Evolutionary conservation across 192 early-diverging fungal species (phyloP).

Genomic region (Lunasporangiospora selenospora): DNA sequence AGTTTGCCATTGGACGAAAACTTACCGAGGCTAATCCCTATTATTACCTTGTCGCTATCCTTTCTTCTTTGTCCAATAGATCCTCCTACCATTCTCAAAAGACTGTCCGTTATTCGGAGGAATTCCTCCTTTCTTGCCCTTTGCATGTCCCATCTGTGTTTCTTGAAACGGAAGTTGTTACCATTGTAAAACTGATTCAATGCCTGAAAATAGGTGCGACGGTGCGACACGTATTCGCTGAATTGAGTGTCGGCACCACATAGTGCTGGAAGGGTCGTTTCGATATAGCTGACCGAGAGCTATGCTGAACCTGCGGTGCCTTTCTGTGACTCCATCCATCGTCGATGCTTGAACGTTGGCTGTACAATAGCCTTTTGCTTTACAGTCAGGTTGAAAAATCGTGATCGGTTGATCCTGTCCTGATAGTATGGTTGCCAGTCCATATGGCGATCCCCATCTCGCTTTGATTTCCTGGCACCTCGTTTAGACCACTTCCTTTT

Average conservation of each 20-base stretch:
- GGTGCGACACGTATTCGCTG: too few relatives aligned
- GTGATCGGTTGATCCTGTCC: too few relatives aligned
- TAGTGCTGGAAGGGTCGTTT: too few relatives aligned
- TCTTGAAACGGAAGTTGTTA: not conserved
- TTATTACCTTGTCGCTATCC: constrained; percentile 10
- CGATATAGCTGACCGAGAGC: too few relatives aligned
- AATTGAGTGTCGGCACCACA: too few relatives aligned
- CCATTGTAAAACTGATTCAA: too few relatives aligned
- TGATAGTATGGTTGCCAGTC: too few relatives aligned
- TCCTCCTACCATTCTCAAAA: not conserved
- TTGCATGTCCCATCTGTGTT: constrained; percentile 1
- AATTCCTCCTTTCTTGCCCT: not conserved
- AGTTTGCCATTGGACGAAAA: not conserved
- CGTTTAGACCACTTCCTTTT: too few relatives aligned
- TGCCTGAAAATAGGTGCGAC: too few relatives aligned
- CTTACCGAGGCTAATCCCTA: constrained; percentile 11
- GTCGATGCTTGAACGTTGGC: constrained; percentile 4
- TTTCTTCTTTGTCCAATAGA: not conserved
- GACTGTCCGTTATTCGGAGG: not conserved
- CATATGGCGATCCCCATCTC: too few relatives aligned
- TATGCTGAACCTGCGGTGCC: not conserved
- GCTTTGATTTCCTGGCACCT: too few relatives aligned
- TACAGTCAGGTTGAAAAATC: not conserved
- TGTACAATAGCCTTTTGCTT: constrained; percentile 11
- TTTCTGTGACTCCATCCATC: constrained; percentile 6